Evolutionary conservation across 83 land plant species (phyloP), one percentile per base, ranked within the genome.

Genomic region (Picea engelmannii): DNA sequence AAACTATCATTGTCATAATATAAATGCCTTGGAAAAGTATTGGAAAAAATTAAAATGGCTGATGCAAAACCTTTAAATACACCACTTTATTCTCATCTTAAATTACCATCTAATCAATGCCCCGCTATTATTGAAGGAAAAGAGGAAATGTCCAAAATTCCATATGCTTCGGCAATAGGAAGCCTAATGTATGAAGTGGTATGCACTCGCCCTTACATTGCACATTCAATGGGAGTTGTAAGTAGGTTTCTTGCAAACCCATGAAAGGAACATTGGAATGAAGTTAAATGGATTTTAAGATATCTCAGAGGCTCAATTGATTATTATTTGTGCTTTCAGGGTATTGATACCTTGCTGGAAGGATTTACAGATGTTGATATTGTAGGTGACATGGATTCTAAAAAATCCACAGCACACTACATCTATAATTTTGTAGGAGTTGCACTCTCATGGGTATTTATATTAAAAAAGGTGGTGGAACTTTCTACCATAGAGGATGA

Each of bases 401-500:
- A 25, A 63, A 71, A 65, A 61, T 69, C 58, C 13, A 75, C 67
- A 76, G 66, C 52, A 62, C 20, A 81, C 11, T 78, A 76, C 42
- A 23, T 62, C 16, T 11, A 66, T 55, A 49, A 55, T 52, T 82
- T 68, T 27, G 63, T 17, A 44, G 69, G 79, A 58, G 82, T 0
- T 69, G 79, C 82, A 9, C 60, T 86, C 1, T 67, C 88, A 61
- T 86, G 85, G 85, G 55, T 64, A n/a, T 61, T 71, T 9, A 80
- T 40, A 61, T 21, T 35, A 61, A 73, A 80, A 44, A 64, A 64
- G 25, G 4, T 65, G 1, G 68, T 65, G 68, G 35, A 3, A 0
- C 7, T 65, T 6, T 65, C 68, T 23, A 65, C 68, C 27, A 65
- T 6, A 24, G 9, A 65, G 27, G 27, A 2, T 65, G 12, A 65